Base-by-base conservation (phyloP, 352 stramenopile genomes). In the Elongisporangium undulatum region DNA sequence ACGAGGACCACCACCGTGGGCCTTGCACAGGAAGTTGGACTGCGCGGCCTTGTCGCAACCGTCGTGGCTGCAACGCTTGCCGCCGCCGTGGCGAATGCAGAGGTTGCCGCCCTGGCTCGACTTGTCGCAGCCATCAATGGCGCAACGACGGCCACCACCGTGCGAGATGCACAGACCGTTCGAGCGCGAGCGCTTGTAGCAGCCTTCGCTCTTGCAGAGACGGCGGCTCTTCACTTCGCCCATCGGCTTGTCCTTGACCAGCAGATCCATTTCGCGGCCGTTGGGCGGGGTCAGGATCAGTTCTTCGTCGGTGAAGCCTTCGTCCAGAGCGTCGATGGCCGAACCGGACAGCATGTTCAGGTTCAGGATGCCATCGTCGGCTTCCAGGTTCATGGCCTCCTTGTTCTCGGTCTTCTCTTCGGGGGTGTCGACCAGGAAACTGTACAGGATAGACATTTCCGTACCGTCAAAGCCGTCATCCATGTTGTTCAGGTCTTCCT, bases 391-490 rank as follows among this genome's bases (percentile, higher is more conserved):
- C 53, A 84, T 48, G 48, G 61, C 22, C 49, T 75, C 67, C 69
- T 77, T 75, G 64, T 87, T 75, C 26, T 63, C 51, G 7, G 57
- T 51, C 68, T 90, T 87, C 56, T 90, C 79, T 62, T 91, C 82
- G 5, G 79, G 81, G 4, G 73, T 70, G 57, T 95, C 82, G 12
- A 92, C 78, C 60, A 95, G 61, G 67, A 93, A 92, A 61, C 75
- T 90, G 77, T 92, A 95, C 26, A 95, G 58, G 61, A 95, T 93
- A 48, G 83, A 91, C 76, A 95, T 92, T 60, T 95, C 83, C 41
- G 82, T 92, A 22, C 80, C 82, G 68, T 91, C 82, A 60, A 95
- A 93, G 61, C 79, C 85, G 63, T 92, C 79, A 59, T 92, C 79
- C 62, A 90, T 59, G 68, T 90, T 89, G 54, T 88, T 67, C 23